These are phyloP conservation scores for Vigna trinervia DNA, from an alignment of 306 rosid genomes.

Conservation along the genomic window DNA sequence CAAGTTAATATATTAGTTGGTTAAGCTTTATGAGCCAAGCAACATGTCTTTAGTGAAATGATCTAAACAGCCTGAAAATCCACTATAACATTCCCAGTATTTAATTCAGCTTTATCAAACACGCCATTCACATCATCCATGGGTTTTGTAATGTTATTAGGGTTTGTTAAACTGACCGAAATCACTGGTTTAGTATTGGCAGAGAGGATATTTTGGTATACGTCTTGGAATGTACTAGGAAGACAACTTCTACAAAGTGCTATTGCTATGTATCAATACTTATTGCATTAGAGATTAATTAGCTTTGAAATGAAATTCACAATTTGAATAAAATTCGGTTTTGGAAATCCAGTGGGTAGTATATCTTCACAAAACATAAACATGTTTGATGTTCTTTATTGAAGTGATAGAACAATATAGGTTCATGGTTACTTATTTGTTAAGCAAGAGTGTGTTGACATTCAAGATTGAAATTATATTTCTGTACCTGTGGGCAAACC, in stretches of 20 bases:
- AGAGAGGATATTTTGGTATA: not conserved
- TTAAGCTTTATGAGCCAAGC: not conserved
- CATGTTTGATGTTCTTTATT: not conserved
- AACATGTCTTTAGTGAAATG: not conserved
- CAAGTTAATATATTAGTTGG: not conserved
- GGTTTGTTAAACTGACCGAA: not conserved
- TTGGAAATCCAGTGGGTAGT: not conserved
- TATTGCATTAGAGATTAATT: not conserved
- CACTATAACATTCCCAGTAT: not conserved
- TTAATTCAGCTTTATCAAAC: not conserved
- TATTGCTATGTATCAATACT: not conserved
- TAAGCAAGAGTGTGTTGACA: conserved; percentile 12
- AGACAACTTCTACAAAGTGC: not conserved
- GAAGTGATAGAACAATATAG: not conserved
- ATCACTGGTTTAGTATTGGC: not conserved
- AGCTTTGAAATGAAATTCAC: not conserved
- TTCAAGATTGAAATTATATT: conserved; percentile 19
- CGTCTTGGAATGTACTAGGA: not conserved
- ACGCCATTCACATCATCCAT: not conserved
- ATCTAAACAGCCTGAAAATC: not conserved
- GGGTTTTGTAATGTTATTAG: no score
- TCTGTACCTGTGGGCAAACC: not conserved
- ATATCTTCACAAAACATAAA: not conserved
- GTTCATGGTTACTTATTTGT: conserved; percentile 22
- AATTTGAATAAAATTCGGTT: not conserved